Base-by-base conservation (phyloP, 164 flowering plant species). In the Piper longum region DNA sequence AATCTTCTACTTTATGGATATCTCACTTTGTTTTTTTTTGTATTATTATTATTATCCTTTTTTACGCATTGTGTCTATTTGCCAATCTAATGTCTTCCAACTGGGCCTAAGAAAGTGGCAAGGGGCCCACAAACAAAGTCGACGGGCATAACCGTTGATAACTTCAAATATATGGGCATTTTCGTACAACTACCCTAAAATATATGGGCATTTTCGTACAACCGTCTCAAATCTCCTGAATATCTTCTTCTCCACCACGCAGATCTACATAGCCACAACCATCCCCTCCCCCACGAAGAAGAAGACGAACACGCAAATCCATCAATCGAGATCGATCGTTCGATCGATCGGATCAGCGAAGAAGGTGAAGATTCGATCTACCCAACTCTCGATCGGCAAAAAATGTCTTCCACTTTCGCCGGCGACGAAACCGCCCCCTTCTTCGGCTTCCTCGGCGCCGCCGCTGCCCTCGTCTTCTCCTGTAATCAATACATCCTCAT, bases 391-490 rank as follows among this genome's bases (percentile, higher is more conserved):
- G 16, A 11, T 9, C 18, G 16, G 18, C 26, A 14, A 19, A 40
- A 41, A 41, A 63, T 41, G 58, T 55, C 56, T 14, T 0, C 3
- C 41, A 11, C 68, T 52, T 83, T 80, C 80, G 74, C 80, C 75
- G 87, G 87, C 62, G 87, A 83, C 42, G 87, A 81, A 64, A 83
- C 87, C 41, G 87, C 77, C 59, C 77, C 77, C 72, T 76, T 83
- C 36, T 26, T 26, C 36, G 36, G 36, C 36, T 26, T 26, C 36
- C 36, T 26, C 36, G 36, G 36, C 36, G 87, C 87, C 66, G 87
- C 85, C 4, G 83, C 84, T 4, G 85, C 87, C 39, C 82, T 83
- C 68, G 81, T 83, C 44, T 83, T 83, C 81, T 83, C 87, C 54
- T 81, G 87, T 83, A 80, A 64, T 13, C 63, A 16, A 17, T 43